Evolutionary conservation across 208 protist genomes (phyloP).

Genomic region (Polymyxa betae): DNA sequence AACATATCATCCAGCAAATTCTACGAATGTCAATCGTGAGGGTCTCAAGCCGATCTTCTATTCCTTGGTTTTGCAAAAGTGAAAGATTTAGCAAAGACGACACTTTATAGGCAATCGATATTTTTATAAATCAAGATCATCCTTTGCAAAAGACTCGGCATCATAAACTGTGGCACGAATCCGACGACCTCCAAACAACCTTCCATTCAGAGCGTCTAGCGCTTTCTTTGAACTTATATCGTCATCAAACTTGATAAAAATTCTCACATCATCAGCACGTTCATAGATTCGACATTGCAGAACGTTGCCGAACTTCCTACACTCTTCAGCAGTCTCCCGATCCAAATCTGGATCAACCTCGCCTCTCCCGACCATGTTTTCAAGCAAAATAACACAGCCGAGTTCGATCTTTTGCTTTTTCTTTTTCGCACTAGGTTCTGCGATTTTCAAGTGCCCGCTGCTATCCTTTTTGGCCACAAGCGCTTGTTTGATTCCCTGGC

Average conservation of each 20-base stretch:
- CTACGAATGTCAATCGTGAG: too few relatives aligned
- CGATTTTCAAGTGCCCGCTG: conserved; percentile 20
- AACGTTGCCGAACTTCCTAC: neutral
- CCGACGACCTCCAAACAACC: neutral
- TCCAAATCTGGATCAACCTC: conserved; percentile 17
- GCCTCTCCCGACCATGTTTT: conserved; percentile 41
- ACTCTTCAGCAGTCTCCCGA: conserved; percentile 31
- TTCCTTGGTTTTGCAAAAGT: too few relatives aligned
- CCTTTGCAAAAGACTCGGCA: neutral
- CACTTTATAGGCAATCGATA: too few relatives aligned
- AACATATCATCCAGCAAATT: too few relatives aligned
- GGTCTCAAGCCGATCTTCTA: too few relatives aligned
- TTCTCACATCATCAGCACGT: neutral
- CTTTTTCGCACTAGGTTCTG: neutral
- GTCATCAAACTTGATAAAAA: conserved; percentile 7
- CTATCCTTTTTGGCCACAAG: neutral
- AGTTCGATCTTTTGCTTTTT: neutral
- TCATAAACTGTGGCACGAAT: conserved; percentile 39
- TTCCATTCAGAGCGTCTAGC: neutral
- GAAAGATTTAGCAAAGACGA: too few relatives aligned
- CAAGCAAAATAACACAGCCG: neutral
- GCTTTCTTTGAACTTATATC: neutral
- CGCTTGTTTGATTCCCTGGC: conserved; percentile 14
- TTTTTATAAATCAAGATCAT: too few relatives aligned
- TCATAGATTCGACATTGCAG: neutral